Evolutionary conservation across 2,329 filamentous ascomycete species (phyloP).

Genomic region (Calonectria hawksworthii): DNA sequence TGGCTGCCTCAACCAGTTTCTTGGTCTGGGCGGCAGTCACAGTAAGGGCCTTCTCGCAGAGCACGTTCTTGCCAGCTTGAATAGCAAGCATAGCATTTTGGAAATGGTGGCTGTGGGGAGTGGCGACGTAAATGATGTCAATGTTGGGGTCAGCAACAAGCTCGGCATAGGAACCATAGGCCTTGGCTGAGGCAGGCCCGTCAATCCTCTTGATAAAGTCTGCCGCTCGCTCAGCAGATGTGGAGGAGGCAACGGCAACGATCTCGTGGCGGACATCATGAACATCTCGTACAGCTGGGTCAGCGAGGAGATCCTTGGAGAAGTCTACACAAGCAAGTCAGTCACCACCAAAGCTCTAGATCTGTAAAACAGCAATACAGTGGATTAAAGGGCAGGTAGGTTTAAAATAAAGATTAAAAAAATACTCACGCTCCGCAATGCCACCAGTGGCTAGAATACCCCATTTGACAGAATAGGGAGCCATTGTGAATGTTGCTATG

Average conservation of each 20-base stretch:
- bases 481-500: slow-evolving; percentile 24
- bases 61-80: slow-evolving; percentile 86
- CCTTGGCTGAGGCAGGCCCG: slow-evolving; percentile 75
- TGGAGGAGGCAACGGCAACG: slow-evolving; percentile 84
- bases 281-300: slow-evolving; percentile 78
- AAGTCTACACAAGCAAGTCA: slow-evolving; percentile 64
- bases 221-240: slow-evolving; percentile 76
- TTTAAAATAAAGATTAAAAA: no score
- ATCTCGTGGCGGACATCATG: slow-evolving; percentile 82
- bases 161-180: slow-evolving; percentile 86
- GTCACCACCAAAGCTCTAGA: neutral
- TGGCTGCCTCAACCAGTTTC: slow-evolving; percentile 79
- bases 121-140: slow-evolving; percentile 90
- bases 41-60: slow-evolving; percentile 93
- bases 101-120: slow-evolving; percentile 93
- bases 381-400: neutral
- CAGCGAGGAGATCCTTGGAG: slow-evolving; percentile 82
- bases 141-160: slow-evolving; percentile 84
- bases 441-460: slow-evolving; percentile 73
- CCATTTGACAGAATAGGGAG: slow-evolving; percentile 67
- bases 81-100: slow-evolving; percentile 90
- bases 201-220: slow-evolving; percentile 80
- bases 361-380: neutral
- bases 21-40: slow-evolving; percentile 84
- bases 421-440: slow-evolving; percentile 69